Evolutionary conservation across 208 protist species (phyloP).

Genomic region (Plasmodiophora brassicae): DNA sequence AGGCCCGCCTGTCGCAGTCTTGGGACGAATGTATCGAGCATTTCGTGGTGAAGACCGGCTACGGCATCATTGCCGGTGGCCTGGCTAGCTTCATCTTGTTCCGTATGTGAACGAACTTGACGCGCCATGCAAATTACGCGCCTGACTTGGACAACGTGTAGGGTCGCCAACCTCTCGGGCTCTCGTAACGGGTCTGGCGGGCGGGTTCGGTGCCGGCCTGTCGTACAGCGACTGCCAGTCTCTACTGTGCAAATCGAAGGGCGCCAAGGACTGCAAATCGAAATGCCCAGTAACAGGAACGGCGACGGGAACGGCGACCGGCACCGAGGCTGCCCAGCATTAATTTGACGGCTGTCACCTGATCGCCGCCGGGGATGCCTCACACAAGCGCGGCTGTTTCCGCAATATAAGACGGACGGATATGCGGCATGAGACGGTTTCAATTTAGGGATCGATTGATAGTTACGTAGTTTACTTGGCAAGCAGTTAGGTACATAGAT

Average conservation of each 20-base stretch:
- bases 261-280: too few species aligned
- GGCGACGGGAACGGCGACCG: too few species aligned
- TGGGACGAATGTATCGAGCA: constrained; percentile 9
- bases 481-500: too few species aligned
- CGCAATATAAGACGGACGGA: too few species aligned
- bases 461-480: too few species aligned
- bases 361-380: too few species aligned
- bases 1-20: background rate
- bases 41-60: background rate
- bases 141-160: background rate
- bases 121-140: background rate
- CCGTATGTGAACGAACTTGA: background rate
- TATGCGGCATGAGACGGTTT: too few species aligned
- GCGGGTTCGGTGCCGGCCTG: background rate
- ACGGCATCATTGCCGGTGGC: background rate
- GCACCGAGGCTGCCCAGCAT: too few species aligned
- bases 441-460: too few species aligned
- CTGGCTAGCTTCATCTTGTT: background rate
- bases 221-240: background rate
- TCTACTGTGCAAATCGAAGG: background rate
- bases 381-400: too few species aligned
- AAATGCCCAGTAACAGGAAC: too few species aligned
- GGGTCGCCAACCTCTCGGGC: background rate
- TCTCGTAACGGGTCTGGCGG: background rate
- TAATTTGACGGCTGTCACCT: too few species aligned